Evolutionary conservation across 768 basidiomycete species (phyloP), one percentile per base, ranked within the genome.

Genomic region (Boletus barrowsii): DNA sequence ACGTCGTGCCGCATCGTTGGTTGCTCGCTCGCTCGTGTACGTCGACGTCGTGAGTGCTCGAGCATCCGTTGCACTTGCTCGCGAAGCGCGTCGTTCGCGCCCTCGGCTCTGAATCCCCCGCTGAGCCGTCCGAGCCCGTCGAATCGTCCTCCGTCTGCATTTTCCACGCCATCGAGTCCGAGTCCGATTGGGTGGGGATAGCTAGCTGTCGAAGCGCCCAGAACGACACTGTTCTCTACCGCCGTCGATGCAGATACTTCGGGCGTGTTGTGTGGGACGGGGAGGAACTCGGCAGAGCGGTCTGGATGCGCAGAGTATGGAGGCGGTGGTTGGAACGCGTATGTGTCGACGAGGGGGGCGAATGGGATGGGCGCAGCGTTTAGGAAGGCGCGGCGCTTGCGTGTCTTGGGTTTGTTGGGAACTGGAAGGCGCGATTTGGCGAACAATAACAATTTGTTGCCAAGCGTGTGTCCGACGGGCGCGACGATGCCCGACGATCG

Each of bases 231-330:
- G 9, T 33, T 14, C 26, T 24, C 49, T 15, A 2, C 26, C 35
- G 33, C 36, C 17, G 18, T 20, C 20, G 42, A 2, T 8, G 37
- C 10, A 0, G 55, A 33, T 5, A n/a, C 30, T 22, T 57, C 61
- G 3, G 67, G 68, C 7, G 62, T 71, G 51, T 71, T 69, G 56
- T 69, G 57, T 2, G 69, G 68, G 0, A 69, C 69, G 10, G 33
- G 57, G 7, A 61, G 59, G 40, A 47, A 46, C 7, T 49, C 53
- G 39, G 47, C 35, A 5, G 59, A n/a, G 22, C 57, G 57, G 43
- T 56, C 47, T 2, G 54, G 48, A 18, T 22, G 49, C 5, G 41
- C 56, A 29, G 64, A 54, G 55, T 66, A 68, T 0, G 66, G 58
- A 0, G 64, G 67, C 2, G 69, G 68, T 8, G 62, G 67, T 35